Evolutionary conservation across 140 eudicot genomes (phyloP).

Genomic region (Anethum foeniculum): DNA sequence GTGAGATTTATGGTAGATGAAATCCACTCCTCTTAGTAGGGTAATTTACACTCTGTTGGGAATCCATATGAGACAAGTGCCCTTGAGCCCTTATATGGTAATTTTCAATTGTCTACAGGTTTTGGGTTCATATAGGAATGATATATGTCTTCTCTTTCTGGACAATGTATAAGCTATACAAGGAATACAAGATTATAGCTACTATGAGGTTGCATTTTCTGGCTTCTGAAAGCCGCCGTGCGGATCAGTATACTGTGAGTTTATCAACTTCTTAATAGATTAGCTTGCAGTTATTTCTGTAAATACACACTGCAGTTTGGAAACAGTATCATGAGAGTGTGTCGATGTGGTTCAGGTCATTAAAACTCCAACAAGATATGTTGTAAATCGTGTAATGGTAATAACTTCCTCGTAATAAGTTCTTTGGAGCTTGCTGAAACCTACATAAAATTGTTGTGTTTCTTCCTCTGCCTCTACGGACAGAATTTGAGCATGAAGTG

Average conservation of each 20-base stretch:
- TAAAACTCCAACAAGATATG: neutral
- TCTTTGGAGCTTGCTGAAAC: neutral
- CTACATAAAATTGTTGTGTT: neutral
- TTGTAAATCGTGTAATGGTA: neutral
- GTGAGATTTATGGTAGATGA: constrained; percentile 22
- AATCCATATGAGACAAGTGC: neutral
- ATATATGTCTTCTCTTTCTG: constrained; percentile 73
- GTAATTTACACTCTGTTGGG: neutral
- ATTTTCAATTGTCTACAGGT: constrained; percentile 33
- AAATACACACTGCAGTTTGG: neutral
- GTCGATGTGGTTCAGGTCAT: neutral
- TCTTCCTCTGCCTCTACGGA: neutral
- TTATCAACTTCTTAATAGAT: constrained; percentile 6
- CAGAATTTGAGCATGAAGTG: neutral
- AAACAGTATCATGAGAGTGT: neutral
- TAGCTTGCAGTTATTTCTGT: neutral
- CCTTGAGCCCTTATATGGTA: neutral
- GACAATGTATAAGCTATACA: constrained; percentile 60
- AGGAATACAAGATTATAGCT: constrained; percentile 57
- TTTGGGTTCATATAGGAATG: constrained; percentile 64
- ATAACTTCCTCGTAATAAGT: neutral
- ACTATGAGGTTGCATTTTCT: constrained; percentile 66
- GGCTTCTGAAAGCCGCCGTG: constrained; percentile 65
- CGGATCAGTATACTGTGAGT: constrained; percentile 89
- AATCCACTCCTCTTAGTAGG: neutral